These are phyloP conservation scores for Tuber borchii DNA, from an alignment of 495 filamentous ascomycete genomes.

Conservation along the genomic window DNA sequence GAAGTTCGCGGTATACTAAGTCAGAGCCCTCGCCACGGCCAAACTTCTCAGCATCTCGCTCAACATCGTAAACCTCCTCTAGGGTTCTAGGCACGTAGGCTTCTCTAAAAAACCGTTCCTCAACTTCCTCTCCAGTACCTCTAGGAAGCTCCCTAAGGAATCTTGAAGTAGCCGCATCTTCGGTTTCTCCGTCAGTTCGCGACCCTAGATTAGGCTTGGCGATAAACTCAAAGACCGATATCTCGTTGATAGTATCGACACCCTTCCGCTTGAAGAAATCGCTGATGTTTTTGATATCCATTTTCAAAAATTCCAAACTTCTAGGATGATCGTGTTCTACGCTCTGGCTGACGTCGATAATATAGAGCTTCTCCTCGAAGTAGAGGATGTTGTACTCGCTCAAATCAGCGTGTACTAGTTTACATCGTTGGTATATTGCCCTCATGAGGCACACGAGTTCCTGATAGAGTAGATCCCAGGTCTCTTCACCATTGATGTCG, in stretches of 20 bases:
- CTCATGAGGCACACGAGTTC: constrained; percentile 84
- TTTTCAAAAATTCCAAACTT: constrained; percentile 83
- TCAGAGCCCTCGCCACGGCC: constrained; percentile 62
- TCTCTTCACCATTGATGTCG: constrained; percentile 47
- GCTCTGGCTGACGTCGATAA: constrained; percentile 95
- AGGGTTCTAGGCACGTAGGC: constrained; percentile 92
- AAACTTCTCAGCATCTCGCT: constrained; percentile 75
- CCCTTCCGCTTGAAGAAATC: constrained; percentile 85
- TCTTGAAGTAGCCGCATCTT: constrained; percentile 47
- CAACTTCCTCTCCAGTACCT: constrained; percentile 54
- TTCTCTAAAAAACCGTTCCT: constrained; percentile 86
- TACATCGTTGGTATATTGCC: constrained; percentile 81
- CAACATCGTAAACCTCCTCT: constrained; percentile 91
- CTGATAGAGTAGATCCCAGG: constrained; percentile 70
- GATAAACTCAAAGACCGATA: constrained; percentile 71
- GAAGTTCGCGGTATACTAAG: constrained; percentile 71
- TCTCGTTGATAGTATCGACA: constrained; percentile 69
- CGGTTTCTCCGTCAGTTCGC: constrained; percentile 45
- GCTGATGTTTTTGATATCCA: constrained; percentile 93
- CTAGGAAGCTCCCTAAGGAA: constrained; percentile 48
- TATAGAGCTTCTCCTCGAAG: constrained; percentile 71
- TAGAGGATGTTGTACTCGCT: constrained; percentile 97
- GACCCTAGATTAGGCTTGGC: constrained; percentile 40
- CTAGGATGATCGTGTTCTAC: constrained; percentile 94
- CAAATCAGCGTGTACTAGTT: constrained; percentile 87